A percentile compares a stretch with the other conserved stretches of the same genome.
Conservation (phyloP, 768 basidiomycete genomes). For the Galerina sulciceps region DNA sequence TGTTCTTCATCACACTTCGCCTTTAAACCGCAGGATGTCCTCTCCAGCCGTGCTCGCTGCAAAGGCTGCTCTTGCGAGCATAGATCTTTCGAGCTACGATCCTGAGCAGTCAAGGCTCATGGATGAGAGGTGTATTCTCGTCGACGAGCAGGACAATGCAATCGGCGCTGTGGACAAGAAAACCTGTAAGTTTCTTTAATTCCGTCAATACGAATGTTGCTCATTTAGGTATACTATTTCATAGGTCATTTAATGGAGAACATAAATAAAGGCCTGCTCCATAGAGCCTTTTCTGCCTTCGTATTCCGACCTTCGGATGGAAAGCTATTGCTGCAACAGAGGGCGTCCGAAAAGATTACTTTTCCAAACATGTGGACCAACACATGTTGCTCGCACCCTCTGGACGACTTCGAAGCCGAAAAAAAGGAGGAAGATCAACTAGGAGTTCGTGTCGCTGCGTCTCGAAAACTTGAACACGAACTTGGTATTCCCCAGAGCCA, state of each 20-base stretch:
- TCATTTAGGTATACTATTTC: not conserved
- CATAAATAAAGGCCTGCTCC: conserved; percentile 90
- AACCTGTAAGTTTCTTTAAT: conserved; percentile 67
- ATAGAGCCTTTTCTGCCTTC: conserved; percentile 98
- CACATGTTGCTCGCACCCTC: conserved; percentile 97
- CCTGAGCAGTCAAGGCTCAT: conserved; percentile 92
- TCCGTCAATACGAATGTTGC: not conserved
- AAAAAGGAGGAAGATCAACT: conserved; percentile 76
- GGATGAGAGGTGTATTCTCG: conserved; percentile 94
- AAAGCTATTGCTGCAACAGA: conserved; percentile 89
- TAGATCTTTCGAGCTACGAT: conserved; percentile 87
- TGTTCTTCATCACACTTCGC: not conserved
- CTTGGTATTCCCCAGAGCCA: conserved; percentile 85
- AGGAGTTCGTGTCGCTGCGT: conserved; percentile 90
- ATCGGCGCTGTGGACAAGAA: conserved; percentile 95
- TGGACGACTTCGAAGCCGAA: conserved; percentile 89
- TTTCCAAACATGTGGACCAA: conserved; percentile 99
- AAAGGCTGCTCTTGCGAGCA: conserved; percentile 63
- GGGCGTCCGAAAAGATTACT: conserved; percentile 98
- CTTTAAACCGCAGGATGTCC: conserved; percentile 39
- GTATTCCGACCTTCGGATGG: conserved; percentile 95
- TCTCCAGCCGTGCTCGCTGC: conserved; percentile 70
- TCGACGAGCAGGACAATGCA: conserved; percentile 84
- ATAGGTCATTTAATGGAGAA: conserved; percentile 97
- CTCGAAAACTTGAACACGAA: conserved; percentile 95